Conservation (phyloP, 2,329 filamentous ascomycete genomes). For the Fusarium falciforme region DNA sequence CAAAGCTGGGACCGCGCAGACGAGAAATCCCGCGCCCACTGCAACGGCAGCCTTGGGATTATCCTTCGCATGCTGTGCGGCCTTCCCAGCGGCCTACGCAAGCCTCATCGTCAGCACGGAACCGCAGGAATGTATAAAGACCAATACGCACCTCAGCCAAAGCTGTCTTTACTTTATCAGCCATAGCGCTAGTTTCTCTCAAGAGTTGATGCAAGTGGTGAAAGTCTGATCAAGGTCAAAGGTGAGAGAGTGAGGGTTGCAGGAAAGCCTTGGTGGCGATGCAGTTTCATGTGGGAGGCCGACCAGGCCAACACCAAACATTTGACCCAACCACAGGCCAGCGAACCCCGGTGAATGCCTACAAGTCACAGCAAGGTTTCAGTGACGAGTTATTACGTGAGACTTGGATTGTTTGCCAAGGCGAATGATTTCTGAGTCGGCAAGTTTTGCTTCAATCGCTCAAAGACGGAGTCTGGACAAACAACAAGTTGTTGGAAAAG, state of each 20-base stretch:
- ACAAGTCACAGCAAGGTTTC: neutral
- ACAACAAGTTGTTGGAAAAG: neutral
- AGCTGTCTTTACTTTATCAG: neutral
- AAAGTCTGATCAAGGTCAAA: neutral
- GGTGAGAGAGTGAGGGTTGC: neutral
- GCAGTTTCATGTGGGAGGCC: neutral
- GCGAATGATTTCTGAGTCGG: neutral
- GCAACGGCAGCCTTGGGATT: constrained; percentile 3
- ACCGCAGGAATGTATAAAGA: neutral
- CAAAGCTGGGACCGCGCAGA: constrained; percentile 20
- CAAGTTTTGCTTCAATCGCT: neutral
- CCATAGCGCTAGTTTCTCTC: neutral
- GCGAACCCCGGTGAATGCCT: neutral
- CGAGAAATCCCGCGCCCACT: constrained; percentile 7
- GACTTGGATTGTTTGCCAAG: neutral
- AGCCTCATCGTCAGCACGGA: neutral
- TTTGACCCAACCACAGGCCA: neutral
- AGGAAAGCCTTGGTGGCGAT: neutral
- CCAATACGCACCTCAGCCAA: neutral
- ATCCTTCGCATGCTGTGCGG: neutral
- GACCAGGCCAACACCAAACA: neutral
- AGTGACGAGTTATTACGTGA: neutral
- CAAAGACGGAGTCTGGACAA: neutral
- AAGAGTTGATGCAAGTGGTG: neutral
- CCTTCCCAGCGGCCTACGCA: neutral